A percentile compares a stretch with the other conserved stretches of the same genome.
These are phyloP conservation scores for Hysterangium stoloniferum DNA, from an alignment of 768 basidiomycete species.

Conservation along the genomic window DNA sequence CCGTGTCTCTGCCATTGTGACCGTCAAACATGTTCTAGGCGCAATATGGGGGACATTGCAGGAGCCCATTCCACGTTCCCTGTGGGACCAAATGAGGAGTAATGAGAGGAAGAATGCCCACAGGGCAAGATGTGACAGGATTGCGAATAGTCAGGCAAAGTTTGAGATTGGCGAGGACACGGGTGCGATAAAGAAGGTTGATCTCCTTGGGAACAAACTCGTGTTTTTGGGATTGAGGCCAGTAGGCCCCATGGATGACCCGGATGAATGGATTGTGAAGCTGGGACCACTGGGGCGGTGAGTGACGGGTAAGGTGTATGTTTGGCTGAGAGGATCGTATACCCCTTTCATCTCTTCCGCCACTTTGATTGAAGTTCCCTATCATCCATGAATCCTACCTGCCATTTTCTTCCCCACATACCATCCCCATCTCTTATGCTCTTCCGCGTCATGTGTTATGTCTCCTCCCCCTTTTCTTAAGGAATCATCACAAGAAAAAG, in stretches of 20 bases:
- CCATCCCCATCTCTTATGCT: no score
- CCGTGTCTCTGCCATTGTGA: no score
- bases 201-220: not conserved
- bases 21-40: not conserved
- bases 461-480: no score
- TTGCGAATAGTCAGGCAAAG: not conserved
- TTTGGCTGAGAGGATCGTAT: no score
- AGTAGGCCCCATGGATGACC: not conserved
- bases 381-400: no score
- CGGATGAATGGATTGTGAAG: slow-evolving; percentile 7
- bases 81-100: not conserved
- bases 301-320: no score
- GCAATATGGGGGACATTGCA: slow-evolving; percentile 8
- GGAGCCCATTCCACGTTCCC: not conserved
- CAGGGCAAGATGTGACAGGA: slow-evolving; percentile 2
- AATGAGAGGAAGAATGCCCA: slow-evolving; percentile 2
- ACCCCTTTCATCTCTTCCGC: no score
- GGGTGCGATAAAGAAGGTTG: slow-evolving; percentile 2
- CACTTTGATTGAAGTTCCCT: no score
- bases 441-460: no score
- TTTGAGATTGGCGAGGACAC: not conserved
- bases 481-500: no score
- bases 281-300: no score
- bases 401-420: no score
- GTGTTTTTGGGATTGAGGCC: slow-evolving; percentile 4